Evolutionary conservation across 2,329 filamentous ascomycete species (phyloP), one percentile per base, ranked within the genome.

Genomic region (Diaporthe destruens): DNA sequence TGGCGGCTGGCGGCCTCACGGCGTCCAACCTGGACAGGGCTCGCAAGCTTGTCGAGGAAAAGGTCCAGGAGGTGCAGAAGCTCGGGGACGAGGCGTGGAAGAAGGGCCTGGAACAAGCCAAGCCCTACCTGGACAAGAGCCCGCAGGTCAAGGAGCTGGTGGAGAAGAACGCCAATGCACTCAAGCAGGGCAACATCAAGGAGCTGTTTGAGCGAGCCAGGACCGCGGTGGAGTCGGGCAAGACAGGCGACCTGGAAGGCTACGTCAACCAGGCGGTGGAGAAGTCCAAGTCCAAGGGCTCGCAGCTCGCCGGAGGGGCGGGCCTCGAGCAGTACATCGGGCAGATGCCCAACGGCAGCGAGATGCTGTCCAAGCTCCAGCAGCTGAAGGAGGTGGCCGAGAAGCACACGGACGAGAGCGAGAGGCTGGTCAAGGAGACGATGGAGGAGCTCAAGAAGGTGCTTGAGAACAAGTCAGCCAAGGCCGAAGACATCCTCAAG

Each of bases 71-170:
- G 80, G 78, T 94, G 42, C 87, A 89, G 82, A 87, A 91, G 81
- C 82, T 94, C 2, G 92, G 91, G 29, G 91, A 94, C 53, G 87
- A 94, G 81, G 90, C 90, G 0, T 95, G 91, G 91, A 85, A 90
- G 75, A 92, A 93, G 84, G 91, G 89, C 0, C 79, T 93, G 59
- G 90, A 94, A 81, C 85, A 93, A 81, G 90, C 89, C 47, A 90
- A 93, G 84, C 92, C 92, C 0, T 88, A 90, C 73, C 86, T 95
- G 0, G 92, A 94, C 76, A 94, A 94, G 86, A 93, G 89, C 81
- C 92, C 92, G n/a, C 85, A 93, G 82, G 83, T 93, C 72, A 94
- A 94, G 85, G 85, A 94, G 81, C 80, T 94, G 0, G 79, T 95
- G 1, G 91, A 94, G 84, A 85, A 92, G 78, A 95, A 95, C 80